Evolutionary conservation across 495 filamentous ascomycete species (phyloP), one percentile per base, ranked within the genome.

Genomic region (Thozetella sp.): DNA sequence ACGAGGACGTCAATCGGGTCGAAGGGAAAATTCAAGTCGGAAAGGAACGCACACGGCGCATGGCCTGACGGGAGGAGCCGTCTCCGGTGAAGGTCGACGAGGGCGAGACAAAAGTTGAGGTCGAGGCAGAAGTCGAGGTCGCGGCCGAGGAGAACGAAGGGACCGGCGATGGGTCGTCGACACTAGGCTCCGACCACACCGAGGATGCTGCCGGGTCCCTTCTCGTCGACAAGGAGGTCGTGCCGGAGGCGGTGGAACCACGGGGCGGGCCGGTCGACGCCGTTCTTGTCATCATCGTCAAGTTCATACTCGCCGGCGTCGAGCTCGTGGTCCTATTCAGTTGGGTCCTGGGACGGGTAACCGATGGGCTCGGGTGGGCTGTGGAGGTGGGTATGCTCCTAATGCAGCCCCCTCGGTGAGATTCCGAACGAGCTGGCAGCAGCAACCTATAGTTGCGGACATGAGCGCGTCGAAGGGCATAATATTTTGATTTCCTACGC

Each of bases 21-120:
- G 82, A 83, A 52, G 81, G 83, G 64, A 99, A 99, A 83, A 75
- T 97, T 56, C 82, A 85, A 54, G 81, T 97, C 63, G 93, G 88
- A 30, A 96, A 90, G 80, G 90, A 93, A 72, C 80, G 92, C 55
- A 80, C 90, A n/a, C 84, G 82, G 58, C 90, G 90, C 75, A 90
- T 97, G 54, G 67, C 69, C 57, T 66, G 58, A 63, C 61, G 59
- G 57, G 69, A 56, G 30, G 22, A 51, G 63, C 63, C 61, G 60
- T 51, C 55, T 66, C 43, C 61, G 34, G 43, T 43, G 9, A 51
- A 34, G 26, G 25, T 15, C 24, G 51, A n/a, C n/a, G 27, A 40
- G 0, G 51, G 19, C 22, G 53, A 22, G 13, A 25, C 13, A 9
- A 37, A 11, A 0, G 45, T 3, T 17, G 37, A 56, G 26, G 43